These are phyloP conservation scores for Proliferodiscus dingleyae DNA, from an alignment of 2,329 filamentous ascomycete genomes.

Conservation along the genomic window DNA sequence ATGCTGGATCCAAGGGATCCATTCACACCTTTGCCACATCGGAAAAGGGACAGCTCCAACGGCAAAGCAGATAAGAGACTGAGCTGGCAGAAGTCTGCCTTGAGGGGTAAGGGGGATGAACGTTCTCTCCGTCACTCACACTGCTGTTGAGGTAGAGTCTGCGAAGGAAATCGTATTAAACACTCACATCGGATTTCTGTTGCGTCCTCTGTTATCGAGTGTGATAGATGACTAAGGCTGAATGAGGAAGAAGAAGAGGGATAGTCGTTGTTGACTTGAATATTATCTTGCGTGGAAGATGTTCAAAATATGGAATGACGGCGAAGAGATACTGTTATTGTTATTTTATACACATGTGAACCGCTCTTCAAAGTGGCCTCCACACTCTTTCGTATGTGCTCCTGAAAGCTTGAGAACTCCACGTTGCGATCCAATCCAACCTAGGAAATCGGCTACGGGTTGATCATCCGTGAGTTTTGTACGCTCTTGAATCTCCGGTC, in stretches of 20 bases:
- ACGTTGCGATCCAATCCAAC: slow-evolving; percentile 20
- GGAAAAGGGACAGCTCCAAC: too few relatives aligned
- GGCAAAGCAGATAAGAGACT: too few relatives aligned
- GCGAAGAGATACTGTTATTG: slow-evolving; percentile 3
- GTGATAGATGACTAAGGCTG: neutral
- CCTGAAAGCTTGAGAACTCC: slow-evolving; percentile 4
- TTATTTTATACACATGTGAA: slow-evolving; percentile 10
- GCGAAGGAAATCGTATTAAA: too few relatives aligned
- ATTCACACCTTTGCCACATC: too few relatives aligned
- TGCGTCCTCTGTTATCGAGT: neutral
- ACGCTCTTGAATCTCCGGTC: slow-evolving; percentile 27
- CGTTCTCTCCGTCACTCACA: too few relatives aligned
- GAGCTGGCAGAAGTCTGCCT: too few relatives aligned
- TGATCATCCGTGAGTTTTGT: slow-evolving; percentile 26
- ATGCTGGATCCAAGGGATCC: too few relatives aligned
- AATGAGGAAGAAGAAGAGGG: neutral
- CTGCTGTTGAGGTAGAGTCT: too few relatives aligned
- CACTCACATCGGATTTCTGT: neutral
- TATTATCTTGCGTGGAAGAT: too few relatives aligned
- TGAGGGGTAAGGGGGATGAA: too few relatives aligned
- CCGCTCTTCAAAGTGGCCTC: slow-evolving; percentile 2
- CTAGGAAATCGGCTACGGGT: slow-evolving; percentile 26
- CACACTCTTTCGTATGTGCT: slow-evolving; percentile 7
- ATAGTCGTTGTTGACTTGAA: neutral
- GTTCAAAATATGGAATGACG: neutral